A percentile compares a stretch with the other conserved stretches of the same genome.
phyloP scores from a whole-genome alignment of 345 rosid genomes.

The Corchorus olitorius region DNA sequence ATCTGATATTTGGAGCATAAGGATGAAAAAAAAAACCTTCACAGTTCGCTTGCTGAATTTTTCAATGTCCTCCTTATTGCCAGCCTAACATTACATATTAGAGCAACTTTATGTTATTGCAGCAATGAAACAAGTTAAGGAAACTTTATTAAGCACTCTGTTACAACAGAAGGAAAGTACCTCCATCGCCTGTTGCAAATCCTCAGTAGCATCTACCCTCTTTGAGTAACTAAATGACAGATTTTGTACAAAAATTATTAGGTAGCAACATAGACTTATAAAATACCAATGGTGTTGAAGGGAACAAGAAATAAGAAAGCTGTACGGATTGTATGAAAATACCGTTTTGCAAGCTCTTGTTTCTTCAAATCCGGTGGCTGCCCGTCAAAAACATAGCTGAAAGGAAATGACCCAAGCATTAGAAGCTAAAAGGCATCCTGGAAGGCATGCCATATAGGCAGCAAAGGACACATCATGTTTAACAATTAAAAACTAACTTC shows the following conservation, averaged over 20 bases:
- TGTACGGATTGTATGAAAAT: background rate
- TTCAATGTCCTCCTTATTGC: slow-evolving; percentile 87
- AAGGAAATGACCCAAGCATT: background rate
- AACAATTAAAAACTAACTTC: background rate
- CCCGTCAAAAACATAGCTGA: slow-evolving; percentile 89
- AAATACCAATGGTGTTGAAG: background rate
- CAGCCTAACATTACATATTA: slow-evolving; percentile 45
- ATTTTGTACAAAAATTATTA: slow-evolving; percentile 10
- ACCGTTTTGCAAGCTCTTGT: slow-evolving; percentile 93
- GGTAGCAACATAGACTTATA: background rate
- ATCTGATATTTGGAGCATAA: background rate
- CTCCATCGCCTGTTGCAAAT: slow-evolving; percentile 70
- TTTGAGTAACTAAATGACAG: slow-evolving; percentile 60
- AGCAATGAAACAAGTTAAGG: background rate
- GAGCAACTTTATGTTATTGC: background rate
- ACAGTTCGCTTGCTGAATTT: slow-evolving; percentile 92
- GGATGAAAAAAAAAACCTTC: slow-evolving; percentile 48
- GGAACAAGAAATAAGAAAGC: background rate
- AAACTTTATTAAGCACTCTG: slow-evolving; percentile 5
- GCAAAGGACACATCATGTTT: background rate
- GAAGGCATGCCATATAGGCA: background rate
- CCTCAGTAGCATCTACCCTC: slow-evolving; percentile 79
- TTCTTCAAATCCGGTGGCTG: slow-evolving; percentile 87
- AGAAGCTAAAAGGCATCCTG: background rate
- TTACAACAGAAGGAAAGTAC: slow-evolving; percentile 25